A percentile compares a stretch with the other conserved stretches of the same genome.
Conservation (phyloP, 768 basidiomycete genomes). For the Termitomyces sp. region DNA sequence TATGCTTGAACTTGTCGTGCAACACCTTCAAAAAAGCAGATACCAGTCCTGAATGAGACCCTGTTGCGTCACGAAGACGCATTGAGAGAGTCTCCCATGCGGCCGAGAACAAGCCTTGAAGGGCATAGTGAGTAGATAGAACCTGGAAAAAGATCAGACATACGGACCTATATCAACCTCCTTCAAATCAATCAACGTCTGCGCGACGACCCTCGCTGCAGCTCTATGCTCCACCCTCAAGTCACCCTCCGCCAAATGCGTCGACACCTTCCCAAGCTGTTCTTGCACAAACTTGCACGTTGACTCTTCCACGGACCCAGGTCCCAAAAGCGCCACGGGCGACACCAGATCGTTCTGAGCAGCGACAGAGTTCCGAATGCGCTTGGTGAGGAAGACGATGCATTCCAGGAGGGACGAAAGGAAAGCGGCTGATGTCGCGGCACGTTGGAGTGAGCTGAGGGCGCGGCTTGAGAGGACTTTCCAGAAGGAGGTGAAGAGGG, state of each 20-base stretch:
- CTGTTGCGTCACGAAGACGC: constrained; percentile 22
- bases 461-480: constrained; percentile 70
- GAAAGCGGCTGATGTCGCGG: constrained; percentile 59
- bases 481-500: constrained; percentile 80
- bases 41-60: constrained; percentile 29
- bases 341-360: too few species aligned
- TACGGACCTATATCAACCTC: constrained; percentile 23
- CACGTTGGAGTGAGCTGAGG: constrained; percentile 53
- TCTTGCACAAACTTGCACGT: constrained; percentile 33
- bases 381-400: constrained; percentile 50
- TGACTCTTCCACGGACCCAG: constrained; percentile 3
- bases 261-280: constrained; percentile 48
- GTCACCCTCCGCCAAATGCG: constrained; percentile 36
- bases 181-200: constrained; percentile 33
- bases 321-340: not conserved
- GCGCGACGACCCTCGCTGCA: constrained; percentile 42
- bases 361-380: constrained; percentile 34
- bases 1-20: constrained; percentile 33
- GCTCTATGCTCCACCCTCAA: constrained; percentile 44
- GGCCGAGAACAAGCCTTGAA: constrained; percentile 41
- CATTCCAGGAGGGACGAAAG: constrained; percentile 70
- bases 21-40: constrained; percentile 46
- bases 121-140: not conserved
- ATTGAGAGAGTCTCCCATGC: constrained; percentile 44
- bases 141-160: not conserved